A percentile compares a stretch with the other conserved stretches of the same genome.
phyloP scores from a whole-genome alignment of 768 basidiomycete genomes.

The Artomyces pyxidatus region DNA sequence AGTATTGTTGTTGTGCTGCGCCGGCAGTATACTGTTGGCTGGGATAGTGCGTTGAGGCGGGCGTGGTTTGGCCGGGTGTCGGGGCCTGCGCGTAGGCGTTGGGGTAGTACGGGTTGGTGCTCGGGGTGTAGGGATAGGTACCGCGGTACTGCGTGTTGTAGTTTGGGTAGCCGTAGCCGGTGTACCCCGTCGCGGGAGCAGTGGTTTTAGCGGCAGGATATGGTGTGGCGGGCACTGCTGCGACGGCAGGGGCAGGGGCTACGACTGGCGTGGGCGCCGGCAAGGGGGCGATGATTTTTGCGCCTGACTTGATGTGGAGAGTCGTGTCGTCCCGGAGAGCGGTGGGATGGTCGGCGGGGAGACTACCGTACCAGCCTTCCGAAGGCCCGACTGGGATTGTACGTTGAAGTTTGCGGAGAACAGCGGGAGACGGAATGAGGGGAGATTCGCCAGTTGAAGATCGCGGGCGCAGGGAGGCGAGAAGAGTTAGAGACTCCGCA shows the following conservation, averaged over 20 bases:
- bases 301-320: slow-evolving; percentile 45
- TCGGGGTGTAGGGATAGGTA: slow-evolving; percentile 33
- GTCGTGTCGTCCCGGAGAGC: slow-evolving; percentile 74
- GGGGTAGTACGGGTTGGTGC: slow-evolving; percentile 25
- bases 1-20: slow-evolving; percentile 34
- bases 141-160: slow-evolving; percentile 25
- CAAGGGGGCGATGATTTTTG: too few species aligned
- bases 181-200: slow-evolving; percentile 19
- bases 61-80: slow-evolving; percentile 15
- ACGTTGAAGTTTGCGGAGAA: slow-evolving; percentile 64
- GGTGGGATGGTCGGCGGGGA: slow-evolving; percentile 44
- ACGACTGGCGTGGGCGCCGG: too few species aligned
- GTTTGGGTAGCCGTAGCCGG: slow-evolving; percentile 19
- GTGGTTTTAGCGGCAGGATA: slow-evolving; percentile 24
- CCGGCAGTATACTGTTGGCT: slow-evolving; percentile 27
- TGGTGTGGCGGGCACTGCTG: slow-evolving; percentile 24
- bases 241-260: slow-evolving; percentile 8
- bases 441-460: slow-evolving; percentile 34
- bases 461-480: slow-evolving; percentile 68
- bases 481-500: slow-evolving; percentile 55
- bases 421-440: slow-evolving; percentile 52
- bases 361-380: slow-evolving; percentile 68
- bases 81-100: slow-evolving; percentile 23
- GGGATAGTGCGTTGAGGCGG: slow-evolving; percentile 29
- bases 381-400: slow-evolving; percentile 55